phyloP scores from a whole-genome alignment of 140 eudicot genomes.

The Bidens hawaiensis region DNA sequence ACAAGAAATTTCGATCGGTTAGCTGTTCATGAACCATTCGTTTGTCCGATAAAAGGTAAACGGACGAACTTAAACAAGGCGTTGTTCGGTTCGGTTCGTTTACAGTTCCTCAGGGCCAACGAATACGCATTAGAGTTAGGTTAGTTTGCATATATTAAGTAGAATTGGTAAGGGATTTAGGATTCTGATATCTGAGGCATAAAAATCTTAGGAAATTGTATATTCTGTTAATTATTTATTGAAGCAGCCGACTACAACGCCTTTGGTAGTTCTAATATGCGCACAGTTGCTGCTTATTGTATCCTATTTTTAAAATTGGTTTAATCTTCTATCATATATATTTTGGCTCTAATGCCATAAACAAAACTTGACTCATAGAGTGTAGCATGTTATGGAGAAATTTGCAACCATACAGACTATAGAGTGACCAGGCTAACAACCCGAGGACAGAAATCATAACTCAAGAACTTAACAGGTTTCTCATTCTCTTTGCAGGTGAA shows the following conservation, averaged over 20 bases:
- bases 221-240: not conserved
- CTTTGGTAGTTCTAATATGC: not conserved
- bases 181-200: not conserved
- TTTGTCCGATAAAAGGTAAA: no score
- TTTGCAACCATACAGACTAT: not conserved
- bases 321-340: not conserved
- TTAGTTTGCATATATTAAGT: not conserved
- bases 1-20: no score
- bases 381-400: not conserved
- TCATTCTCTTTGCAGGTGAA: conserved; percentile 41
- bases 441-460: not conserved
- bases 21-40: no score
- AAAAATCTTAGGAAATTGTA: not conserved
- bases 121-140: not conserved
- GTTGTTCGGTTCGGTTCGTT: no score
- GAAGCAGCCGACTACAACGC: not conserved
- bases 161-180: not conserved
- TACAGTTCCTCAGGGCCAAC: no score
- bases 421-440: not conserved
- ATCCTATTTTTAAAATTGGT: not conserved
- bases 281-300: not conserved
- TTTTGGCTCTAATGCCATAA: not conserved
- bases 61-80: no score
- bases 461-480: not conserved
- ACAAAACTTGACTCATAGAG: not conserved